Evolutionary conservation across 2,329 filamentous ascomycete genomes (phyloP).

Genomic region (Gliomastix tumulicola): DNA sequence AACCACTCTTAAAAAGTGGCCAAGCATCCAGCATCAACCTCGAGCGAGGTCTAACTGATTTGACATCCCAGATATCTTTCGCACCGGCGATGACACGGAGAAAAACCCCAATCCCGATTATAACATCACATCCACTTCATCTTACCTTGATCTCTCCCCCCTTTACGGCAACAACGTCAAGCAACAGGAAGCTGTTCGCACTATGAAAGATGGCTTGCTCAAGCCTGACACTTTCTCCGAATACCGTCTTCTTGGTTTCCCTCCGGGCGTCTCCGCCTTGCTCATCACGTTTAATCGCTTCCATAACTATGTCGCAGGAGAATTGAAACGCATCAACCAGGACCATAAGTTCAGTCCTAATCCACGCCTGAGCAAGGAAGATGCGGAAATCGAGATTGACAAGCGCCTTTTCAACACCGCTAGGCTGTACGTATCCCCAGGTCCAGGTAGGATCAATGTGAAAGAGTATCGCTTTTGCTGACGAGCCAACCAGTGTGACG

Average conservation of each 20-base stretch:
- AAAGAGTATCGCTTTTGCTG: not conserved
- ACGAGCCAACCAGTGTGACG: not conserved
- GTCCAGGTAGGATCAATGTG: not conserved
- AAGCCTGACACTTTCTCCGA: conserved; percentile 34
- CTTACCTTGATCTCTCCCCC: conserved; percentile 10
- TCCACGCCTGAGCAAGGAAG: not conserved
- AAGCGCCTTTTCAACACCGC: not conserved
- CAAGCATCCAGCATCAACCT: not conserved
- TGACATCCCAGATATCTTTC: not conserved
- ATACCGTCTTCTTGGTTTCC: conserved; percentile 47
- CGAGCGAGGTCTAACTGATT: not conserved
- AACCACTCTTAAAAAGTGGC: not conserved
- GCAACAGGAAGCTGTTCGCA: not conserved
- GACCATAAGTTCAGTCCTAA: not conserved
- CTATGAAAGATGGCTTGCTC: not conserved
- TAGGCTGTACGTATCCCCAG: not conserved
- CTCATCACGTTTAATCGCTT: not conserved
- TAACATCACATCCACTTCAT: not conserved
- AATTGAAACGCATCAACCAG: not conserved
- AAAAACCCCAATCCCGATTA: not conserved
- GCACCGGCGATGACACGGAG: not conserved
- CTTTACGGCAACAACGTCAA: not conserved
- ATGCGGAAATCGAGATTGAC: not conserved
- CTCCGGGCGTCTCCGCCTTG: conserved; percentile 12
- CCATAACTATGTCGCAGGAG: not conserved